Conservation (phyloP, 2,329 filamentous ascomycete species). For the Mycogone perniciosa region DNA sequence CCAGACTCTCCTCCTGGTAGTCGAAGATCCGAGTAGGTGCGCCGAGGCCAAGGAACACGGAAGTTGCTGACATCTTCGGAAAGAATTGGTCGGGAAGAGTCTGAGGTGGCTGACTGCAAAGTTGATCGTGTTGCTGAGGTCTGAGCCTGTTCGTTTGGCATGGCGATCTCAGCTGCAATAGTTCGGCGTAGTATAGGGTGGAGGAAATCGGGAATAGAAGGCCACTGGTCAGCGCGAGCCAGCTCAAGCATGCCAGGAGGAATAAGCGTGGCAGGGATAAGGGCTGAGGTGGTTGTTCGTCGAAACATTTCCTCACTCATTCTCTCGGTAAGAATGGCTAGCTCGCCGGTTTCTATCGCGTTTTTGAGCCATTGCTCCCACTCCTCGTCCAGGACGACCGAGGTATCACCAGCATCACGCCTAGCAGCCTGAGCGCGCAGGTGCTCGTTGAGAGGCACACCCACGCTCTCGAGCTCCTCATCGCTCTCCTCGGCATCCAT, state of each 20-base stretch:
- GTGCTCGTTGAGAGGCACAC: slow-evolving; percentile 56
- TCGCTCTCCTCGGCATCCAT: slow-evolving; percentile 47
- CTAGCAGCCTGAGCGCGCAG: slow-evolving; percentile 58
- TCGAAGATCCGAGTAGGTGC: slow-evolving; percentile 31
- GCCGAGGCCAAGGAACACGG: slow-evolving; percentile 13
- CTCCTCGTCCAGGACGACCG: slow-evolving; percentile 59
- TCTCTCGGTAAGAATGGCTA: slow-evolving; percentile 42
- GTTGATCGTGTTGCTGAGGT: slow-evolving; percentile 9
- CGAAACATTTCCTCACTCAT: slow-evolving; percentile 32
- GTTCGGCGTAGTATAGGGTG: slow-evolving; percentile 46
- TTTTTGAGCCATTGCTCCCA: slow-evolving; percentile 73
- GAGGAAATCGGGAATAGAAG: slow-evolving; percentile 50
- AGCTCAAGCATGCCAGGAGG: slow-evolving; percentile 47
- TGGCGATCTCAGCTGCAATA: slow-evolving; percentile 33
- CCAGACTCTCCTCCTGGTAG: slow-evolving; percentile 31
- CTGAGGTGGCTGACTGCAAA: slow-evolving; percentile 1
- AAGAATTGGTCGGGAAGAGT: slow-evolving; percentile 7
- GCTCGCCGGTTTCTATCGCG: slow-evolving; percentile 56
- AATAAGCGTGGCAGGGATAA: slow-evolving; percentile 34
- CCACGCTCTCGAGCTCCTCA: slow-evolving; percentile 48
- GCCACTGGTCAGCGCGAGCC: slow-evolving; percentile 51
- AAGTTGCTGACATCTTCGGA: neutral
- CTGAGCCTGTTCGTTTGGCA: slow-evolving; percentile 4
- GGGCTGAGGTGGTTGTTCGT: slow-evolving; percentile 19
- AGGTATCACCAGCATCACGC: slow-evolving; percentile 53